Conservation (phyloP, 2,329 filamentous ascomycete genomes). For the Fusarium napiforme region DNA sequence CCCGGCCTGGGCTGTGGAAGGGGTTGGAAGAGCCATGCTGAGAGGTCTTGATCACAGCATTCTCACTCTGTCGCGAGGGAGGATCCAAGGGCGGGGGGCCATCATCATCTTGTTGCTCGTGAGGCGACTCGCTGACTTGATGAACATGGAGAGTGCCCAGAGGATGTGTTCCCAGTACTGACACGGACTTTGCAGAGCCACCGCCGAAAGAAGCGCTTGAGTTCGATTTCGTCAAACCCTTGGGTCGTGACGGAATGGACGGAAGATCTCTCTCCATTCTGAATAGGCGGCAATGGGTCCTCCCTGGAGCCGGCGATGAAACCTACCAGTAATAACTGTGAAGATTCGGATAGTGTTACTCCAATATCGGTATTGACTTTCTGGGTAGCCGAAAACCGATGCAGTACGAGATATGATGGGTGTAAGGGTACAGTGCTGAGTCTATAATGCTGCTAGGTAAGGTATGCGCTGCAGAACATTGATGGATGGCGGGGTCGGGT, state of each 20-base stretch:
- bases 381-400: background rate
- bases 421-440: conserved; percentile 7
- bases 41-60: background rate
- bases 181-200: conserved; percentile 50
- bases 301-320: background rate
- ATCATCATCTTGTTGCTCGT: conserved; percentile 38
- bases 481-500: conserved; percentile 8
- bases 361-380: background rate
- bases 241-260: conserved; percentile 30
- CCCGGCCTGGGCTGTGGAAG: conserved; percentile 9
- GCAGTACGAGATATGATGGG: background rate
- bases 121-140: conserved; percentile 34
- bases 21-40: conserved; percentile 5
- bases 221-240: conserved; percentile 51
- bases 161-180: conserved; percentile 54
- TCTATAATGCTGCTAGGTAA: background rate
- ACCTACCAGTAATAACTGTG: no score
- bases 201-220: conserved; percentile 44
- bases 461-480: background rate
- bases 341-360: background rate
- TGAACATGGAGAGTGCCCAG: conserved; percentile 57
- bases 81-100: conserved; percentile 48
- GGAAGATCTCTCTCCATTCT: conserved; percentile 42
- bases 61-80: conserved; percentile 5
- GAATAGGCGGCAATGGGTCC: background rate